A percentile compares a stretch with the other conserved stretches of the same genome.
Evolutionary conservation across 2,329 filamentous ascomycete genomes (phyloP).

Genomic region (Daldinia eschscholtzii): DNA sequence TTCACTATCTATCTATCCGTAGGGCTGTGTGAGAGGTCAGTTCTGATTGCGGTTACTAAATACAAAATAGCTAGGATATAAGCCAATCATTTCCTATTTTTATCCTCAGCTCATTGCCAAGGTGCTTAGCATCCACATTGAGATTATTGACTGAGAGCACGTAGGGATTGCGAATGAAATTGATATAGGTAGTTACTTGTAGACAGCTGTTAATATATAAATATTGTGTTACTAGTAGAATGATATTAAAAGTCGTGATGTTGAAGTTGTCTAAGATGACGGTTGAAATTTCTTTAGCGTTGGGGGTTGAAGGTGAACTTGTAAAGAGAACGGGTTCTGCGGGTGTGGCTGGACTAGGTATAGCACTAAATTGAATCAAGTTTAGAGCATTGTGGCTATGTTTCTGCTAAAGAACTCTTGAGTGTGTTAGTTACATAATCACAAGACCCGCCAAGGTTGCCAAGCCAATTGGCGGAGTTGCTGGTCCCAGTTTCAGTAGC

Average conservation of each 20-base stretch:
- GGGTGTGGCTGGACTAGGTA: neutral
- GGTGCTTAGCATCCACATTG: neutral
- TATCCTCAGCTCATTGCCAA: neutral
- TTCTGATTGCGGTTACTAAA: neutral
- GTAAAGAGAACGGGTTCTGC: neutral
- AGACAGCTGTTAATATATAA: neutral
- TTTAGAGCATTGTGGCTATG: slow-evolving; percentile 6
- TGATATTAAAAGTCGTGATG: neutral
- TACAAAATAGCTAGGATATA: slow-evolving; percentile 4
- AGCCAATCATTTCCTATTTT: slow-evolving; percentile 9
- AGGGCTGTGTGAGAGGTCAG: neutral
- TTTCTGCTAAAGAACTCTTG: neutral
- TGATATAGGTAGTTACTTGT: neutral
- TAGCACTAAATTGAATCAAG: neutral
- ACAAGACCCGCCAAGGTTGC: slow-evolving; percentile 15
- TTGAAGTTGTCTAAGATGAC: neutral
- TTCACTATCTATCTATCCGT: neutral
- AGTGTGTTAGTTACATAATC: neutral
- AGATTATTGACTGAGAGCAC: neutral
- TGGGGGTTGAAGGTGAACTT: neutral
- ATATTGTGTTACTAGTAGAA: neutral
- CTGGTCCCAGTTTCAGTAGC: slow-evolving; percentile 25
- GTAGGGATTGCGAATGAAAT: neutral
- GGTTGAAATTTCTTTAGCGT: neutral
- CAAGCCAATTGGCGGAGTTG: slow-evolving; percentile 16